Evolutionary conservation across 345 rosid species (phyloP), one percentile per base, ranked within the genome.

Genomic region (Ricinus communis): DNA sequence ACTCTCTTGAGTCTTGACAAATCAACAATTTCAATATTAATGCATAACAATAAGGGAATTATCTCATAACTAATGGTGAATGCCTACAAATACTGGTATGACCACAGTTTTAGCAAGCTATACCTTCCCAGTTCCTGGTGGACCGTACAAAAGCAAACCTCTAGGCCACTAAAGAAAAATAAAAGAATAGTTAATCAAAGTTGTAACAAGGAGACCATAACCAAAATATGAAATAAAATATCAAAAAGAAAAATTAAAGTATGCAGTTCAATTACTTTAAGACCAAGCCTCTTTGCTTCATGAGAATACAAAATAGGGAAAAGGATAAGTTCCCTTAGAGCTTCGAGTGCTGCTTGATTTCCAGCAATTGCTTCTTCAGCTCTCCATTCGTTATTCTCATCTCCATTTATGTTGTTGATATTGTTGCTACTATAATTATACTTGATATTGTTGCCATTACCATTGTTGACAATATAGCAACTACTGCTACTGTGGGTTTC

Each of bases 91-190:
- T 7, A 62, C n/a, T 2, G 0, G 46, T 13, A 9, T 25, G n/a
- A 12, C 4, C 33, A 24, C 13, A 28, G 5, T 8, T n/a, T 66
- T 38, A n/a, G 28, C 2, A 33, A 33, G 6, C 2, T 21, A 25
- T 80, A 94, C 99, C 97, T 95, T 95, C 43, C 99, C 99, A 15
- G 96, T 90, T 62, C 97, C 97, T 3, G 97, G 97, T 19, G 96
- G 97, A 41, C 99, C 97, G 38, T 90, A 92, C 8, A 94, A 74
- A 60, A 94, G 95, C 82, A 91, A 81, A 66, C 97, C 96, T 74
- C 84, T 83, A 66, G 92, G 91, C 97, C 96, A 91, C 96, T 90
- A 85, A 61, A 78, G 24, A 2, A 28, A 65, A 65, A 65, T 1
- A 10, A 38, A 31, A 13, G n/a, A 2, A 33, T 33, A 33, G 25